phyloP scores from a whole-genome alignment of 169 alveolate species.

The Eimeria sp. region DNA sequence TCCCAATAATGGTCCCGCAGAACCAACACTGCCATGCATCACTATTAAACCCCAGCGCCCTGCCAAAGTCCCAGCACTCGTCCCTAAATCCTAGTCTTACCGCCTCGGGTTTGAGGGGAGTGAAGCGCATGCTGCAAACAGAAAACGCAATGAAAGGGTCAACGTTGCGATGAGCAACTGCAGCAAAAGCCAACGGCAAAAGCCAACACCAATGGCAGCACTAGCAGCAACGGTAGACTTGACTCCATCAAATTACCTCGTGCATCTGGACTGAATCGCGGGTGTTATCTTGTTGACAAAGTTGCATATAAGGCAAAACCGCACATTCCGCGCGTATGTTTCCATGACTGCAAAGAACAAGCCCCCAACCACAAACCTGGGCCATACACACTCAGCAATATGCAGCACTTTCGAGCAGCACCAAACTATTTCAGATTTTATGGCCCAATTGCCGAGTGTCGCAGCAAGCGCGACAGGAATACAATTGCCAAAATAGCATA shows the following conservation, averaged over 20 bases:
- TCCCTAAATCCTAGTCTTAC: not conserved
- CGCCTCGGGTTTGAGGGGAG: slow-evolving; percentile 70
- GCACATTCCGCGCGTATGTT: slow-evolving; percentile 97
- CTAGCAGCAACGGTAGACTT: not conserved
- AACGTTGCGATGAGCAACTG: slow-evolving; percentile 89
- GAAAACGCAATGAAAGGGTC: not conserved
- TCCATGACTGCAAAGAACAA: slow-evolving; percentile 94
- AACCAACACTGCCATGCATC: not conserved
- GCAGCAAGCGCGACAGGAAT: not conserved
- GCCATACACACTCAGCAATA: not conserved
- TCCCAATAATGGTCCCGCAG: not conserved
- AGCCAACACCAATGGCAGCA: not conserved
- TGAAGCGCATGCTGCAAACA: slow-evolving; percentile 65
- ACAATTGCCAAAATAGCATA: not conserved
- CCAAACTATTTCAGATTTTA: not conserved
- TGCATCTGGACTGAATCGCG: slow-evolving; percentile 98
- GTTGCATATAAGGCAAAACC: slow-evolving; percentile 99
- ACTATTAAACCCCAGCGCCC: slow-evolving; percentile 80
- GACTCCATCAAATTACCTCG: slow-evolving; percentile 84
- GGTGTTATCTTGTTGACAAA: slow-evolving; percentile 98
- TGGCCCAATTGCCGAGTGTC: not conserved
- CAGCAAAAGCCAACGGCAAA: not conserved
- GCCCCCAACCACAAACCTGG: slow-evolving; percentile 1
- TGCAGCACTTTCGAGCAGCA: not conserved
- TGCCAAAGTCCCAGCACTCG: slow-evolving; percentile 68